phyloP scores from a whole-genome alignment of 805 yeast species.

The Teunomyces atbi region DNA sequence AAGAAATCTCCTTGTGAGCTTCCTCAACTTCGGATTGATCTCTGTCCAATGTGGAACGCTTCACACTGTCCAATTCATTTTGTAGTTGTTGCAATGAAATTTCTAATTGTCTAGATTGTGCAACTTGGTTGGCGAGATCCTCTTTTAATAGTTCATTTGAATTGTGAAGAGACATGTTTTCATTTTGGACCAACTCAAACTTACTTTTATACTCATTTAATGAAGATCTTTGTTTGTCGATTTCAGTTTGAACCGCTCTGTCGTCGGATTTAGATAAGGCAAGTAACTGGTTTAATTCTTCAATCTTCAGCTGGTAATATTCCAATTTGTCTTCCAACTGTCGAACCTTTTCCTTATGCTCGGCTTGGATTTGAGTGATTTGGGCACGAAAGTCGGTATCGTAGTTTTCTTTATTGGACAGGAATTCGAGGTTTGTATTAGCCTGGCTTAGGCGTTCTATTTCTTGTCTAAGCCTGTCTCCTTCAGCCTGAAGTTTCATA shows the following conservation, averaged over 20 bases:
- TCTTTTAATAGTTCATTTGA: neutral
- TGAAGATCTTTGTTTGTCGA: neutral
- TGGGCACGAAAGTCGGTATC: neutral
- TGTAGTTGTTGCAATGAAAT: neutral
- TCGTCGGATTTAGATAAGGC: conserved; percentile 2
- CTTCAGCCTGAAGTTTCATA: conserved; percentile 11
- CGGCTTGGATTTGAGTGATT: conserved; percentile 2
- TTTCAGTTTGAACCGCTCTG: conserved; percentile 1
- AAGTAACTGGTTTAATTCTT: conserved; percentile 5
- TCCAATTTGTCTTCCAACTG: conserved; percentile 4
- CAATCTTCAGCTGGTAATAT: conserved; percentile 4
- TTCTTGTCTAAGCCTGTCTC: neutral
- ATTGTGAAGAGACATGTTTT: neutral
- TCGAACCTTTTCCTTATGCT: neutral
- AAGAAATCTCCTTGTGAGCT: conserved; percentile 1
- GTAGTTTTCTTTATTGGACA: conserved; percentile 9
- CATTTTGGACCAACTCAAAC: neutral
- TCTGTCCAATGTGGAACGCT: neutral
- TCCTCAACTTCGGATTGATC: neutral
- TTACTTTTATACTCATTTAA: neutral
- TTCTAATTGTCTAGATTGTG: neutral
- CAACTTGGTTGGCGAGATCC: neutral
- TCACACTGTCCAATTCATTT: neutral
- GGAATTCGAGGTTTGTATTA: conserved; percentile 1
- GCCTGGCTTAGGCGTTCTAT: conserved; percentile 1